phyloP scores from a whole-genome alignment of 352 stramenopile genomes.

The Pythium aquatile region DNA sequence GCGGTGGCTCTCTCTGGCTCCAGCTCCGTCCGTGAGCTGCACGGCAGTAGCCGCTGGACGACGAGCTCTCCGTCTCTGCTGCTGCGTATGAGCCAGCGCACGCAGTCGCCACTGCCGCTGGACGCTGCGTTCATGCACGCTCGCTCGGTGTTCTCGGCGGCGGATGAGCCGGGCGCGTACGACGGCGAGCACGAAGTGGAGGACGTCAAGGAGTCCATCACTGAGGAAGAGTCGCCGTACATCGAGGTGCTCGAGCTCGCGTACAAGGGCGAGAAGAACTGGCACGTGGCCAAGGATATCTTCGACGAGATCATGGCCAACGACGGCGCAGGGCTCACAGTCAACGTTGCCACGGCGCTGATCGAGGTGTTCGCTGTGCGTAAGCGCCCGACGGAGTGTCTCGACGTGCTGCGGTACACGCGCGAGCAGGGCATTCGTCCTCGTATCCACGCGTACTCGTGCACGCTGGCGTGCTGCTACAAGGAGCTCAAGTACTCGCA shows the following conservation, averaged over 20 bases:
- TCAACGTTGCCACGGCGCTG: slow-evolving; percentile 53
- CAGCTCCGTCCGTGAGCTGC: slow-evolving; percentile 12
- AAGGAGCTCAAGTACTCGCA: slow-evolving; percentile 60
- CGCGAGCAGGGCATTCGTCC: slow-evolving; percentile 67
- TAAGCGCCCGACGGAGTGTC: slow-evolving; percentile 44
- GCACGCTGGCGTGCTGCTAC: slow-evolving; percentile 78
- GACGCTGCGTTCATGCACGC: neutral
- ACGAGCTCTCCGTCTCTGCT: neutral
- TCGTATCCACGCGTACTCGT: slow-evolving; percentile 82
- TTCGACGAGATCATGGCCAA: slow-evolving; percentile 42
- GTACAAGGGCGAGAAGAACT: slow-evolving; percentile 38
- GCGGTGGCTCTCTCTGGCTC: neutral
- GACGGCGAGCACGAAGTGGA: slow-evolving; percentile 10
- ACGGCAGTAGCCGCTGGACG: slow-evolving; percentile 6
- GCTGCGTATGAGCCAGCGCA: neutral
- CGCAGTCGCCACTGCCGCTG: slow-evolving; percentile 5
- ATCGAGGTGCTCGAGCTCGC: slow-evolving; percentile 32
- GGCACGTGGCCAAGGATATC: slow-evolving; percentile 47
- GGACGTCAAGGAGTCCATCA: slow-evolving; percentile 1
- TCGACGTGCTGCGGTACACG: slow-evolving; percentile 65
- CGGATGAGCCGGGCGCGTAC: slow-evolving; percentile 10
- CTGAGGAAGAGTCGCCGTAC: slow-evolving; percentile 24
- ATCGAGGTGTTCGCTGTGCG: slow-evolving; percentile 60
- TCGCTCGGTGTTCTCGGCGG: slow-evolving; percentile 21
- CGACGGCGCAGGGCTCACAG: slow-evolving; percentile 36